Evolutionary conservation across 2,329 filamentous ascomycete species (phyloP), one percentile per base, ranked within the genome.

Genomic region (Penicillium crustosum): DNA sequence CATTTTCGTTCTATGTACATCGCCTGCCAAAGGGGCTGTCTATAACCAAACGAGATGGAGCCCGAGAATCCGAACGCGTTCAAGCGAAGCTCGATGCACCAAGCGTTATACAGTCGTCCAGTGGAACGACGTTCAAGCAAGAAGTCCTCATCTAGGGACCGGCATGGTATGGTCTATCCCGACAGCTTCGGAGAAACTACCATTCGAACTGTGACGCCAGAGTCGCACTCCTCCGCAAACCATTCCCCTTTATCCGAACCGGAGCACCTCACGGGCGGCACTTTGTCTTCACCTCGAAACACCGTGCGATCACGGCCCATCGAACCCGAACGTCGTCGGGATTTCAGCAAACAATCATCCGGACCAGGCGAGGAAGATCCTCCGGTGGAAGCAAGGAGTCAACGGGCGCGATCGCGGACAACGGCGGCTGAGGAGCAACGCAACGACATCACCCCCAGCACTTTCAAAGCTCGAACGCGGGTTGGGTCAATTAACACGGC

Each of bases 151-250:
- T 79, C 77, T 19, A 75, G 73, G 58, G 77, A 79, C 60, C 74
- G 77, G 35, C 77, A 78, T 66, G 77, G 77, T 47, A 77, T 76
- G 64, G 71, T 79, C 27, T 79, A 79, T 59, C 75, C 76, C 31
- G 78, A 80, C 61, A 77, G 69, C 55, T 77, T 79, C 60, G 73
- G 72, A 58, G 77, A 78, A 47, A 71, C 70, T 23, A 75, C 75
- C 41, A 79, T 80, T 57, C 75, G 78, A 61, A 75, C 78, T 17
- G 77, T 79, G 58, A 80, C 77, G 19, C 78, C 79, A 44, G 79
- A 81, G 60, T 74, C 77, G 41, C 60, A 60, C 47, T 67, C 70
- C 45, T 63, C 69, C 19, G 65, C 69, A 55, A 75, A 72, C 53
- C 66, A 75, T 49, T 77, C 74, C n/a, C 70, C 73, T 49, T 59